Conservation (phyloP, 192 early-diverging fungal species). For the Helicostylum pulchrum region DNA sequence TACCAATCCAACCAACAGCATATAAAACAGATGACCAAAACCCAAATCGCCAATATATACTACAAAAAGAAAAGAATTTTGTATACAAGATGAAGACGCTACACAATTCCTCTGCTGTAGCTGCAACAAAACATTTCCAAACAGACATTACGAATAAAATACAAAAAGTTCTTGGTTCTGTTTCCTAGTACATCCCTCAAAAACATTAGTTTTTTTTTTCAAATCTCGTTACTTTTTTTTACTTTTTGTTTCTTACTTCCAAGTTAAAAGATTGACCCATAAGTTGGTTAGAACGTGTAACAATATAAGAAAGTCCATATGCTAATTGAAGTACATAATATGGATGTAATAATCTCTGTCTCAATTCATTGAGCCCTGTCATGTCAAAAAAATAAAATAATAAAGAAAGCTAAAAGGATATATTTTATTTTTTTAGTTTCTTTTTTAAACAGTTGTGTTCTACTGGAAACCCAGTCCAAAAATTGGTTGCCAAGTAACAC, state of each 20-base stretch:
- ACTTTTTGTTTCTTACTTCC: not conserved
- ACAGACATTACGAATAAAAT: constrained; percentile 12
- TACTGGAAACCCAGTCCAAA: not conserved
- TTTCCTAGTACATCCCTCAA: constrained; percentile 9
- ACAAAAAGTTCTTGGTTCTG: constrained; percentile 18
- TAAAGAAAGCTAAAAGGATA: not conserved
- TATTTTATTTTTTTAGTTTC: not conserved
- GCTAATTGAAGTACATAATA: constrained; percentile 39
- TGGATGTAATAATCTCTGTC: constrained; percentile 40
- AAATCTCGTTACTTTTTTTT: not conserved
- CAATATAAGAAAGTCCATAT: constrained; percentile 20
- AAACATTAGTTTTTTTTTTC: not conserved
- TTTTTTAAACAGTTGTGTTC: not conserved
- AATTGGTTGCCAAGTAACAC: not conserved
- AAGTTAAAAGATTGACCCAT: constrained; percentile 13
- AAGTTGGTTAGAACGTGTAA: constrained; percentile 7
- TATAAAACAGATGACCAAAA: constrained; percentile 38
- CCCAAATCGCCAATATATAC: constrained; percentile 38
- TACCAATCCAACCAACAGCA: constrained; percentile 40
- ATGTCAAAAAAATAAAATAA: not conserved
- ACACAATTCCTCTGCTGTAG: constrained; percentile 47
- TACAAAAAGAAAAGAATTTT: constrained; percentile 42
- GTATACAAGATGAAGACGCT: constrained; percentile 44
- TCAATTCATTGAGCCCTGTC: constrained; percentile 26
- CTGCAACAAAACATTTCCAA: constrained; percentile 36